These are phyloP conservation scores for Vaccinium macrocarpon DNA, from an alignment of 148 eudicot genomes.

Conservation along the genomic window DNA sequence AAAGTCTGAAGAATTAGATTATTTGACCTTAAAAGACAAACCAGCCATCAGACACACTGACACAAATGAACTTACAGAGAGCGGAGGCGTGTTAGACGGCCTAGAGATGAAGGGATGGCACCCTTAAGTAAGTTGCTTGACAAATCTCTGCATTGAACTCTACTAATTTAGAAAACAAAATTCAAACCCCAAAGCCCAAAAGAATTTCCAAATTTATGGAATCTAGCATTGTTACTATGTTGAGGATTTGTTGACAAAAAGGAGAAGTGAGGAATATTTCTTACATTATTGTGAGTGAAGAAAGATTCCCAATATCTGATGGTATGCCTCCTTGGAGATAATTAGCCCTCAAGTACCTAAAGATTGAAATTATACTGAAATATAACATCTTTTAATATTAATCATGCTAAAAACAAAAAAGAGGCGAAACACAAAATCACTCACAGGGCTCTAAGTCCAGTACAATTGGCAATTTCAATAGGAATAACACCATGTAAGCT, in stretches of 20 bases:
- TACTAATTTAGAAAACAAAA: neutral
- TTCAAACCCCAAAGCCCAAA: neutral
- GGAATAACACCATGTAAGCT: constrained; percentile 87
- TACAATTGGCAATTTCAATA: constrained; percentile 68
- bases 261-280: constrained; percentile 16
- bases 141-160: constrained; percentile 58
- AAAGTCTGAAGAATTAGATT: neutral
- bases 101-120: constrained; percentile 88
- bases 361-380: constrained; percentile 1
- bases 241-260: neutral
- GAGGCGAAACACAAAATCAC: constrained; percentile 23
- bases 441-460: constrained; percentile 91
- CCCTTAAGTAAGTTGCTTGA: constrained; percentile 87
- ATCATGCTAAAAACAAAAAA: neutral
- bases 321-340: constrained; percentile 97
- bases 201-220: neutral
- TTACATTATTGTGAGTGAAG: constrained; percentile 75
- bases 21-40: neutral
- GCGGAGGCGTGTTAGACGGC: constrained; percentile 67
- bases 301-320: constrained; percentile 78
- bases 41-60: neutral
- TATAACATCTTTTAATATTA: neutral
- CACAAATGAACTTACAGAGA: constrained; percentile 54
- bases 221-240: neutral
- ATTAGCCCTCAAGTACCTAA: constrained; percentile 83